Evolutionary conservation across 2,329 filamentous ascomycete species (phyloP).

Genomic region (Thermoascus crustaceus): DNA sequence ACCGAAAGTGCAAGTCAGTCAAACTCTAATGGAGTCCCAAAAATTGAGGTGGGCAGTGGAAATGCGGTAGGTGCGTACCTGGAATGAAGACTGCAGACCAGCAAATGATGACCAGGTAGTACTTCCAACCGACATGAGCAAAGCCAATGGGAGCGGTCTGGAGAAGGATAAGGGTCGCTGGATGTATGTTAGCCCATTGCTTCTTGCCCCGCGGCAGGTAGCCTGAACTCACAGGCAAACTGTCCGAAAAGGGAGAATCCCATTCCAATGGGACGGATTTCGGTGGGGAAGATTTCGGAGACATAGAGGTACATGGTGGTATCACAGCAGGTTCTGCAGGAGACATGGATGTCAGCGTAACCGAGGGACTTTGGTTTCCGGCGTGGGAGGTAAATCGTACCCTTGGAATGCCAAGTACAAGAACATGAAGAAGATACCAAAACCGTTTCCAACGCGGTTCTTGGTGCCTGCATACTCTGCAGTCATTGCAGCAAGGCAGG

Average conservation of each 20-base stretch:
- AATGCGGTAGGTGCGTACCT: constrained; percentile 11
- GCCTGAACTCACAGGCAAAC: constrained; percentile 32
- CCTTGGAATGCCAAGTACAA: constrained; percentile 45
- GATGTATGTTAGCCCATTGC: constrained; percentile 3
- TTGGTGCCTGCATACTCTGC: constrained; percentile 31
- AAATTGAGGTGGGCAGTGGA: too few species aligned
- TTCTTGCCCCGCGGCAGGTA: not conserved
- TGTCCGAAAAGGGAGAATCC: constrained; percentile 46
- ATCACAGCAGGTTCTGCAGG: constrained; percentile 35
- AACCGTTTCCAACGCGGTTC: constrained; percentile 33
- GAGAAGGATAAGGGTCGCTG: constrained; percentile 41
- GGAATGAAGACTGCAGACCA: constrained; percentile 39
- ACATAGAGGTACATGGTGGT: constrained; percentile 42
- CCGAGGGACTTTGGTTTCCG: too few species aligned
- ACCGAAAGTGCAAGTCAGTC: constrained; percentile 5
- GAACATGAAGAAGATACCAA: constrained; percentile 36
- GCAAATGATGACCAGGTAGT: constrained; percentile 41
- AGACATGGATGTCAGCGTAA: constrained; percentile 10
- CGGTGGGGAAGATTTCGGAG: constrained; percentile 41
- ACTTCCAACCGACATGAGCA: constrained; percentile 42
- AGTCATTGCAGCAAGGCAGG: constrained; percentile 33
- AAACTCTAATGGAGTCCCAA: not conserved
- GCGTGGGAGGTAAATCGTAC: too few species aligned
- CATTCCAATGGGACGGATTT: constrained; percentile 46
- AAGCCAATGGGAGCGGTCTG: constrained; percentile 41